Evolutionary conservation across 352 stramenopile genomes (phyloP).

Genomic region (Thraustochytrium sp.): DNA sequence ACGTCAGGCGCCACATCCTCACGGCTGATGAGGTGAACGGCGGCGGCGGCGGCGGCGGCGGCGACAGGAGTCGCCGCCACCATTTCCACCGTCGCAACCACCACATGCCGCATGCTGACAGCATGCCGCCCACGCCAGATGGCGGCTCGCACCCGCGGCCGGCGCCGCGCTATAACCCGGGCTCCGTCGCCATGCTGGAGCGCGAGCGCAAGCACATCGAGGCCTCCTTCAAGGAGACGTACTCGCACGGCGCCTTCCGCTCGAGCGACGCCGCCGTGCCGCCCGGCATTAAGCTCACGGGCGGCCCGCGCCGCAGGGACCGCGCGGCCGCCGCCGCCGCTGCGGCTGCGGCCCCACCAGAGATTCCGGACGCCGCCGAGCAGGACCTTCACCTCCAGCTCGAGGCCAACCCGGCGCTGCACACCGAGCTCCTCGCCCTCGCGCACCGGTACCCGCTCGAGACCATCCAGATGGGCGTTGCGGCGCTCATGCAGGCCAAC

Average conservation of each 20-base stretch:
- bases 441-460: neutral
- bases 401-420: neutral
- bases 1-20: neutral
- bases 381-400: neutral
- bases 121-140: neutral
- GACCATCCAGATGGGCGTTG: neutral
- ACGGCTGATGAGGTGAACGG: neutral
- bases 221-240: slow-evolving; percentile 16
- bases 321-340: neutral
- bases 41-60: no score
- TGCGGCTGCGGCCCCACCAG: neutral
- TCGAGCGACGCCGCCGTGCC: neutral
- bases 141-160: neutral
- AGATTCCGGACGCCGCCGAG: neutral
- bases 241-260: neutral
- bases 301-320: neutral
- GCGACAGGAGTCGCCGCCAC: no score
- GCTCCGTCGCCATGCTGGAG: neutral
- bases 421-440: neutral
- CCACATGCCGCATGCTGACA: neutral
- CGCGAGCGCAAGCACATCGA: neutral
- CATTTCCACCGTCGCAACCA: neutral
- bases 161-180: neutral
- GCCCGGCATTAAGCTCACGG: neutral
- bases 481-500: neutral